Percentiles rank a stretch among this genome's conserved stretches.
Conservation (phyloP, 2,329 filamentous ascomycete genomes). For the Trichophyton benhamiae region DNA sequence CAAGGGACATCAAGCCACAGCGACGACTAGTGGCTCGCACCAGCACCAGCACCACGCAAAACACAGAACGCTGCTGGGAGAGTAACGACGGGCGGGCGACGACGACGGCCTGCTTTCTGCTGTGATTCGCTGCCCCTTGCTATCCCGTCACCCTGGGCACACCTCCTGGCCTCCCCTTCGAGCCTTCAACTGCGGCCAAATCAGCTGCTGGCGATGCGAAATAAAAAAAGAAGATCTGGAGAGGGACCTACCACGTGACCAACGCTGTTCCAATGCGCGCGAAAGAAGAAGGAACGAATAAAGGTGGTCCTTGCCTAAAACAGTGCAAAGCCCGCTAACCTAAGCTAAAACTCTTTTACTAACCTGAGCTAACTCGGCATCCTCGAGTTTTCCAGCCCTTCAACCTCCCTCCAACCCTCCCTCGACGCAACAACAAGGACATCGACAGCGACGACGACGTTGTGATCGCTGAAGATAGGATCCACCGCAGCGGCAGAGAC, state of each 20-base stretch:
- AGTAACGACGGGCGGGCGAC: too few species aligned
- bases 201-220: background rate
- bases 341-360: background rate
- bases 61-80: too few species aligned
- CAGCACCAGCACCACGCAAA: too few species aligned
- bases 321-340: background rate
- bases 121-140: too few species aligned
- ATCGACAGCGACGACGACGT: background rate
- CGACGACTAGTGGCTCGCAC: too few species aligned
- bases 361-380: too few species aligned
- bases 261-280: background rate
- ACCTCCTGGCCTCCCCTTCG: too few species aligned
- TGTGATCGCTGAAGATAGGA: background rate
- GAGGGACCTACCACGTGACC: slow-evolving; percentile 1
- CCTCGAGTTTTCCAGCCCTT: background rate
- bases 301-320: background rate
- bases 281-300: background rate
- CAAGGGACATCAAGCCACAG: too few species aligned
- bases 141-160: too few species aligned
- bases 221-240: background rate
- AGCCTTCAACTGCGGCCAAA: too few species aligned
- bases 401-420: background rate
- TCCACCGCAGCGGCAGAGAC: background rate
- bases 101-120: too few species aligned
- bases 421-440: background rate